Evolutionary conservation across 2,329 filamentous ascomycete species (phyloP).

Genomic region (Colletotrichum nymphaeae): DNA sequence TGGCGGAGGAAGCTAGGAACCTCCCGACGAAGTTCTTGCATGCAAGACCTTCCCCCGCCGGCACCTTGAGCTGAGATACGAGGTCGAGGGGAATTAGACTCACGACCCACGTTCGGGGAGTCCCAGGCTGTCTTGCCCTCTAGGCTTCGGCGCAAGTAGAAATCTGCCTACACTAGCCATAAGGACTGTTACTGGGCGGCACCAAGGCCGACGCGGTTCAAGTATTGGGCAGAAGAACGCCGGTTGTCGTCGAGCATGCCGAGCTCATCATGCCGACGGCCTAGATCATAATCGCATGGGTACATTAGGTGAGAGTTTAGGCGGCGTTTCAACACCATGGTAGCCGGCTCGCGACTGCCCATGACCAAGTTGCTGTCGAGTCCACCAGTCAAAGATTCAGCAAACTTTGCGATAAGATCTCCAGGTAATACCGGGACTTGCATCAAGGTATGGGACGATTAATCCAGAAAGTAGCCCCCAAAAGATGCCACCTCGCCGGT

Average conservation of each 20-base stretch:
- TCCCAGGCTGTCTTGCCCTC: neutral
- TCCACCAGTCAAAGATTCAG: too few species aligned
- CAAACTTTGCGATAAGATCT: too few species aligned
- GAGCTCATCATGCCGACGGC: neutral
- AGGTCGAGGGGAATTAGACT: neutral
- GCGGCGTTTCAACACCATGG: neutral
- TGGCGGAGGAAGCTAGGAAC: neutral
- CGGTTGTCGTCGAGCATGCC: neutral
- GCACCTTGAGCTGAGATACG: neutral
- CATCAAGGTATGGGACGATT: too few species aligned
- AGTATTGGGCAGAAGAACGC: neutral
- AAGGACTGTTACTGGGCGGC: too few species aligned
- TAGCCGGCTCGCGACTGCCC: neutral
- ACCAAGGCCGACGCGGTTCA: neutral
- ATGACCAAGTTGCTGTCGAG: neutral
- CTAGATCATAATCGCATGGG: neutral
- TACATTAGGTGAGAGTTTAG: neutral
- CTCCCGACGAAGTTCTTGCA: neutral
- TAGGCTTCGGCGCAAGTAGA: neutral
- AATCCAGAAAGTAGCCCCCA: too few species aligned
- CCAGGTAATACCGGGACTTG: too few species aligned
- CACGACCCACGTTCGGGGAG: neutral
- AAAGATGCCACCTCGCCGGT: too few species aligned
- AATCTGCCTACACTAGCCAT: too few species aligned
- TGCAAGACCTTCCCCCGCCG: neutral